phyloP scores from a whole-genome alignment of 1,284 basidiomycete genomes.

The Boletus nobilissimus region DNA sequence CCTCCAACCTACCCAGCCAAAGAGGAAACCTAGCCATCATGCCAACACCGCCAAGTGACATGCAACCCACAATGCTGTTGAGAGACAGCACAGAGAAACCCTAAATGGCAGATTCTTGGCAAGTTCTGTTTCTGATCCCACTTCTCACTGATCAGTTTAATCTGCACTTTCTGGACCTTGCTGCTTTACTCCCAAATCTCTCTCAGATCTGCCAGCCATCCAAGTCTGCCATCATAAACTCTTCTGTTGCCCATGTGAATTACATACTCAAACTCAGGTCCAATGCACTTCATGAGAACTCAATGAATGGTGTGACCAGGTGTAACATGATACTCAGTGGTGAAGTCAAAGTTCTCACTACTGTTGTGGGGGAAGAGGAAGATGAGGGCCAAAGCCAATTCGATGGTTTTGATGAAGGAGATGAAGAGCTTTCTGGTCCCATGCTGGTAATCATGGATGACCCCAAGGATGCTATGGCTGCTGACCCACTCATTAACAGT shows the following conservation, averaged over 20 bases:
- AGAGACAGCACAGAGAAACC: conserved; percentile 90
- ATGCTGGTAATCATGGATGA: conserved; percentile 42
- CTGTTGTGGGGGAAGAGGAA: conserved; percentile 62
- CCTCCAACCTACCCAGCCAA: conserved; percentile 50
- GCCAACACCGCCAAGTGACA: conserved; percentile 95
- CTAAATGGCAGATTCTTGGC: conserved; percentile 90
- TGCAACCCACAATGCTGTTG: conserved; percentile 94
- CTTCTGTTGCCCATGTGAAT: conserved; percentile 84
- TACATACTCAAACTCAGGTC: conserved; percentile 80
- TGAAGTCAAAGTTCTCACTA: conserved; percentile 71
- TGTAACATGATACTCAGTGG: conserved; percentile 75
- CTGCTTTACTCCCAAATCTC: conserved; percentile 88
- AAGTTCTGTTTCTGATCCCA: conserved; percentile 46
- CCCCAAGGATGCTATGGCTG: conserved; percentile 40
- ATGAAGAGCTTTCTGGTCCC: conserved; percentile 41
- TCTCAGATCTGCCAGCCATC: conserved; percentile 90
- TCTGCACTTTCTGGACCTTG: conserved; percentile 72
- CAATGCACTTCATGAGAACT: conserved; percentile 85
- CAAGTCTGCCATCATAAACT: conserved; percentile 95
- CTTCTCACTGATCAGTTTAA: conserved; percentile 35
- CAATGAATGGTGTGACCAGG: conserved; percentile 87
- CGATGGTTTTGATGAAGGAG: conserved; percentile 52
- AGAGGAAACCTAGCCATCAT: conserved; percentile 82
- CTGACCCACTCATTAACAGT: conserved; percentile 35
- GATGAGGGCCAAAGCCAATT: conserved; percentile 59